Conservation (phyloP, 495 filamentous ascomycete species). For the Podospora pseudocomata region DNA sequence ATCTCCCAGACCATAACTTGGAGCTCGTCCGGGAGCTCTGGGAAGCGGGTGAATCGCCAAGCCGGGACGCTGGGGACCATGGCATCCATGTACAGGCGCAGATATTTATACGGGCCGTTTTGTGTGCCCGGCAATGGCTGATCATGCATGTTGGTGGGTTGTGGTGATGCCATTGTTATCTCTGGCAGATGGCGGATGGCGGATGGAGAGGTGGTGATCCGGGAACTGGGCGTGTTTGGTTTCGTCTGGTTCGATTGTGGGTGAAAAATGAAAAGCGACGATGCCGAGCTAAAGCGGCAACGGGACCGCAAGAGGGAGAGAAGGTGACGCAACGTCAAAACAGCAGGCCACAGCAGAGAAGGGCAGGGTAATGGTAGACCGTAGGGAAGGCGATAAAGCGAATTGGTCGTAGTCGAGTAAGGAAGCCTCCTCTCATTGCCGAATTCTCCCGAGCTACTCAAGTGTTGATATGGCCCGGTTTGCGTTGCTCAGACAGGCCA, state of each 20-base stretch:
- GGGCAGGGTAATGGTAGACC: too few species aligned
- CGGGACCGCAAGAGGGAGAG: background rate
- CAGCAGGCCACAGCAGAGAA: background rate
- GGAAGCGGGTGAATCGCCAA: constrained; percentile 1
- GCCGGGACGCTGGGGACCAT: background rate
- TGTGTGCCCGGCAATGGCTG: background rate
- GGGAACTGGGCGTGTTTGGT: too few species aligned
- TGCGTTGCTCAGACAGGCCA: background rate
- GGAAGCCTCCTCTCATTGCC: background rate
- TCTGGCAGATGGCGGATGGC: background rate
- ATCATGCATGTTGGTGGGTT: background rate
- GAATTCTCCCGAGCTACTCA: background rate
- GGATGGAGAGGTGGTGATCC: background rate
- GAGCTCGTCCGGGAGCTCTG: background rate
- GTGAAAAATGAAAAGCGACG: background rate
- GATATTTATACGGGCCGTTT: background rate
- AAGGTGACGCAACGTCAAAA: background rate
- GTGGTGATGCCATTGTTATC: background rate
- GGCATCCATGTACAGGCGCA: background rate
- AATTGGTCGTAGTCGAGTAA: background rate
- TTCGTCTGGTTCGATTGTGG: background rate
- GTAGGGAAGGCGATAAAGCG: background rate
- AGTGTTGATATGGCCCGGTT: background rate
- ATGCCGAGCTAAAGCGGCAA: background rate
- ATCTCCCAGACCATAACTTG: constrained; percentile 1